phyloP scores from a whole-genome alignment of 139 green algal genomes.

The Chlorella sorokiniana region DNA sequence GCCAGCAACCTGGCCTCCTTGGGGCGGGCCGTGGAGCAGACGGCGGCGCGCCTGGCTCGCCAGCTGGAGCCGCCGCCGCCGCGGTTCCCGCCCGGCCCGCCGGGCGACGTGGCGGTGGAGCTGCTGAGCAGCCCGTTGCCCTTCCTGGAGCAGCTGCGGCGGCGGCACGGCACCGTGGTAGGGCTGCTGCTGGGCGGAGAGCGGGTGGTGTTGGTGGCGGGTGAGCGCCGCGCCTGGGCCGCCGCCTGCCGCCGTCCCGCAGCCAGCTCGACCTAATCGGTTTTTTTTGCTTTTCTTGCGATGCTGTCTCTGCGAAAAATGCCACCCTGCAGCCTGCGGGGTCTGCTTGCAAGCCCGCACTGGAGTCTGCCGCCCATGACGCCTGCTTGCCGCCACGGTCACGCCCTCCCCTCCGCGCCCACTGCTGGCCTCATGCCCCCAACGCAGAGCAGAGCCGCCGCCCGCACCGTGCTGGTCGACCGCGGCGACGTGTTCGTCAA shows the following conservation, averaged over 20 bases:
- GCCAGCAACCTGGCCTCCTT: not conserved
- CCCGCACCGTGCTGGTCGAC: conserved; percentile 47
- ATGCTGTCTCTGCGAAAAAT: too few relatives aligned
- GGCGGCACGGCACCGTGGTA: conserved; percentile 60
- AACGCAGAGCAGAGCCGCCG: conserved; percentile 43
- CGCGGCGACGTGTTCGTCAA: conserved; percentile 42
- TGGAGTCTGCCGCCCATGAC: too few relatives aligned
- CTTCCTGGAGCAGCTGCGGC: conserved; percentile 54
- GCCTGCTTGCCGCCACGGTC: too few relatives aligned
- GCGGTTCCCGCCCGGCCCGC: conserved; percentile 50
- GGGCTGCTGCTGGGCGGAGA: conserved; percentile 82
- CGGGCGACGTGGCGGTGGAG: conserved; percentile 64
- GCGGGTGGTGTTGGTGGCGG: conserved; percentile 74
- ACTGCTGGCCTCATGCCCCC: not conserved
- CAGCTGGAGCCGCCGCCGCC: not conserved
- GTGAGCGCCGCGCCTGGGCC: not conserved
- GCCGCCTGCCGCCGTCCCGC: not conserved
- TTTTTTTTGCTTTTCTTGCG: too few relatives aligned
- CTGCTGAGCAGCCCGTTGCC: conserved; percentile 70
- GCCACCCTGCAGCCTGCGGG: too few relatives aligned
- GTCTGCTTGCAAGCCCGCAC: too few relatives aligned
- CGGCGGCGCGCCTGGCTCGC: not conserved
- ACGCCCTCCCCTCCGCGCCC: not conserved
- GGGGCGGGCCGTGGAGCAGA: not conserved
- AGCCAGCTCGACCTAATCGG: too few relatives aligned